A percentile compares a stretch with the other conserved stretches of the same genome.
These are phyloP conservation scores for Penicillium fuscoglaucum DNA, from an alignment of 2,329 filamentous ascomycete species.

Conservation along the genomic window DNA sequence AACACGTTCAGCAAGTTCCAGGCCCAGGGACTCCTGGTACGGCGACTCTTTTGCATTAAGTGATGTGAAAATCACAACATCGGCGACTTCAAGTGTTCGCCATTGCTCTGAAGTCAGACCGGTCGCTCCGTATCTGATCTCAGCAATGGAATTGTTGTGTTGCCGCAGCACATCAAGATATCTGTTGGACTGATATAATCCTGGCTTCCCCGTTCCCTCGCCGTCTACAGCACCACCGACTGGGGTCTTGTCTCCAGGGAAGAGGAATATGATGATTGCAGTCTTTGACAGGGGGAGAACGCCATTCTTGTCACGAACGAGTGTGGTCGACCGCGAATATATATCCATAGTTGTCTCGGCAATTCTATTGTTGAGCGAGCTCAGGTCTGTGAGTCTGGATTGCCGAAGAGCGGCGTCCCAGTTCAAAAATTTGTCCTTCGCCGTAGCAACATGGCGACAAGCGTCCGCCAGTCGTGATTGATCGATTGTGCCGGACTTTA, in stretches of 20 bases:
- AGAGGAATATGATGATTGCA: conserved; percentile 40
- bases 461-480: conserved; percentile 37
- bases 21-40: conserved; percentile 40
- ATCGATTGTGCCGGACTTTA: conserved; percentile 38
- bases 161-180: conserved; percentile 37
- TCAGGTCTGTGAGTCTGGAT: conserved; percentile 20
- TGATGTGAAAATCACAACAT: conserved; percentile 43
- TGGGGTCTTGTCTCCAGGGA: conserved; percentile 37
- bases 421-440: conserved; percentile 41
- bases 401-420: conserved; percentile 34
- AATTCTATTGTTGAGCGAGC: conserved; percentile 28
- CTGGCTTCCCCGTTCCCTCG: conserved; percentile 37
- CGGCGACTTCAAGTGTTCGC: conserved; percentile 36
- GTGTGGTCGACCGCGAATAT: conserved; percentile 44
- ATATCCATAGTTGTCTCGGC: conserved; percentile 33
- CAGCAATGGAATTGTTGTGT: conserved; percentile 28
- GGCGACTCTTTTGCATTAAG: conserved; percentile 42
- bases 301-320: conserved; percentile 37
- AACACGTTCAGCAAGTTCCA: conserved; percentile 32
- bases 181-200: conserved; percentile 31
- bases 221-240: conserved; percentile 43
- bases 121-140: conserved; percentile 37
- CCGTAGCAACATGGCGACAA: conserved; percentile 33
- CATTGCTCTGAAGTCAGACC: conserved; percentile 36
- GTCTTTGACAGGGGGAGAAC: conserved; percentile 34